Base-by-base conservation (phyloP, 305 asterid genomes). In the Solanum aculeatissimum region DNA sequence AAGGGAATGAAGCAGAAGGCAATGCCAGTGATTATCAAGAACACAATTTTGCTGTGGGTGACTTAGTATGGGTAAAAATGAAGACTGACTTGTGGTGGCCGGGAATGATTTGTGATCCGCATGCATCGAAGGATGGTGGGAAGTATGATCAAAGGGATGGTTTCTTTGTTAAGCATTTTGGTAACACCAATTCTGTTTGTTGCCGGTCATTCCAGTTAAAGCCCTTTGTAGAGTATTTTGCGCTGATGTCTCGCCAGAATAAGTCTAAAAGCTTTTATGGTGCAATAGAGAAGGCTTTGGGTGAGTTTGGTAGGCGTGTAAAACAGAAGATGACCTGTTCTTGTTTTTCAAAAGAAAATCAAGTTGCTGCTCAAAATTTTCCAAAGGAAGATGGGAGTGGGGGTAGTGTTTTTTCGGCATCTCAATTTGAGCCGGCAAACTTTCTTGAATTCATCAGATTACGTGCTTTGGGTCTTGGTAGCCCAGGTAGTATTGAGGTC, bases 81-180 rank as follows among this genome's bases (percentile, higher is more conserved):
- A 89, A 88, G 85, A 83, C 91, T 38, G 87, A 88, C 65, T 65
- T 88, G 47, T 95, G 99, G 99, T 95, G 99, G 97, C 99, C 99
- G 2, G 98, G 97, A 72, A 87, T 91, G 83, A 83, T 95, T 69
- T 89, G 84, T 9, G 92, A 89, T 89, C 93, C 95, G 80, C 82
- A 89, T 45, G 84, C 85, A 42, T 54, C 85, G 8, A 85, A 86
- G 13, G 89, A 85, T 75, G 43, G 63, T 27, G 72, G 45, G 27
- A 86, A 87, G 84, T 74, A 91, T 43, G 86, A 82, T 12, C 70
- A 85, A 49, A 88, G 54, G 86, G 88, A 84, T 49, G 21, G 75
- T 66, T 86, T 87, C 87, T 91, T 91, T 66, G 96, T 92, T 43
- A 93, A 91, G 51, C 89, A 85, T 85, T 92, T 88, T 47, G 98